Conservation (phyloP, 2,329 filamentous ascomycete species). For the Diaporthe destruens region DNA sequence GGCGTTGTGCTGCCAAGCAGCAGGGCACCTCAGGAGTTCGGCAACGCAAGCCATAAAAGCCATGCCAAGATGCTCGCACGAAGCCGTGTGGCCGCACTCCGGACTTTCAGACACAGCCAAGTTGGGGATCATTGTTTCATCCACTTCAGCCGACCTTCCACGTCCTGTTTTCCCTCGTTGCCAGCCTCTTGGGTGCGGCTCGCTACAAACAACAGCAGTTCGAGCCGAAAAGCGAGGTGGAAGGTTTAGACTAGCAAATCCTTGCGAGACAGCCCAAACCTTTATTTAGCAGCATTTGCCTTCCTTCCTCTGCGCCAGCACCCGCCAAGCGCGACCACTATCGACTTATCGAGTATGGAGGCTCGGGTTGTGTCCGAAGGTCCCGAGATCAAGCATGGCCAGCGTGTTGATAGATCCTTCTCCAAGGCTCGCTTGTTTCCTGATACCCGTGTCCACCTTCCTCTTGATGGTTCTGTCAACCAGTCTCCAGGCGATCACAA, state of each 20-base stretch:
- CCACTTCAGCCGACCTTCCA: slow-evolving; percentile 19
- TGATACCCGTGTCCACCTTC: slow-evolving; percentile 6
- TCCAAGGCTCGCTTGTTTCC: slow-evolving; percentile 30
- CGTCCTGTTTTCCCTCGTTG: neutral
- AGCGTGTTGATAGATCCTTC: neutral
- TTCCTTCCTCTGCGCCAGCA: neutral
- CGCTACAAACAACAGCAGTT: neutral
- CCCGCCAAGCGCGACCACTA: neutral
- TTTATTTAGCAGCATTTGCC: slow-evolving; percentile 1
- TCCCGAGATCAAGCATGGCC: neutral
- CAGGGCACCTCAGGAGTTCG: neutral
- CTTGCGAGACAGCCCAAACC: slow-evolving; percentile 9
- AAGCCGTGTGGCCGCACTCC: slow-evolving; percentile 19
- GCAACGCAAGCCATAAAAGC: slow-evolving; percentile 12
- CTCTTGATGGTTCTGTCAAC: neutral
- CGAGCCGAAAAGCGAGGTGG: slow-evolving; percentile 19
- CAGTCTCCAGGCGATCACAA: neutral
- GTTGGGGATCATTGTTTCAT: slow-evolving; percentile 30
- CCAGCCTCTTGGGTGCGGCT: slow-evolving; percentile 11
- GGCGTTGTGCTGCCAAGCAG: slow-evolving; percentile 26
- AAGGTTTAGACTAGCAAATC: slow-evolving; percentile 20
- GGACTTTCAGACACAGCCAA: slow-evolving; percentile 26
- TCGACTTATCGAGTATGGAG: neutral
- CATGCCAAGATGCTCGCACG: slow-evolving; percentile 2
- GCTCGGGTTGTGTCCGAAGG: slow-evolving; percentile 24